Conservation (phyloP, 2,329 filamentous ascomycete genomes). For the Macroventuria anomochaeta region DNA sequence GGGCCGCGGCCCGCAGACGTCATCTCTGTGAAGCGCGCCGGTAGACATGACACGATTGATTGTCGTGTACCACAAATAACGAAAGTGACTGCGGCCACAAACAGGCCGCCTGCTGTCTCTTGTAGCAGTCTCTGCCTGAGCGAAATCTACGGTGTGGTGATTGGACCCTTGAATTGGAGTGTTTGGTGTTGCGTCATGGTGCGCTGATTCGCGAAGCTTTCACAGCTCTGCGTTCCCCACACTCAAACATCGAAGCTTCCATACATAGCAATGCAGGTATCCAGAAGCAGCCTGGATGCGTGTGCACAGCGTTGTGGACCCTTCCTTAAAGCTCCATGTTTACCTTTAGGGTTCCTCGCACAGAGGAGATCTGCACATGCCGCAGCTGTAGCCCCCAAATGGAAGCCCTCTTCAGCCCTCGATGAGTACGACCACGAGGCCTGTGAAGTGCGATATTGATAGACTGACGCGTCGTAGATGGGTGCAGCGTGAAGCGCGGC, state of each 20-base stretch:
- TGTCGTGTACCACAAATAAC: not conserved
- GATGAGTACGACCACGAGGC: constrained; percentile 59
- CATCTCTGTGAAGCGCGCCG: constrained; percentile 10
- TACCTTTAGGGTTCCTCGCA: not conserved
- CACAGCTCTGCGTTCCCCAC: constrained; percentile 21
- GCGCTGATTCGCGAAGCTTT: constrained; percentile 17
- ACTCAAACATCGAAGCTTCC: constrained; percentile 23
- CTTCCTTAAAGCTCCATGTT: constrained; percentile 20
- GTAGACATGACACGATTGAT: not conserved
- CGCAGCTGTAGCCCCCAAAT: constrained; percentile 57
- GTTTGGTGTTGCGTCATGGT: constrained; percentile 13
- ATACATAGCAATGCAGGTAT: constrained; percentile 27
- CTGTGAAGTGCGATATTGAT: not conserved
- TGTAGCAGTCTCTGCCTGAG: not conserved
- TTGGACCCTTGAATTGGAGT: constrained; percentile 2
- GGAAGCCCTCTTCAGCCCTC: constrained; percentile 64
- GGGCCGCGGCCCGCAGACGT: constrained; percentile 12
- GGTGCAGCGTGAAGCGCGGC: constrained; percentile 88
- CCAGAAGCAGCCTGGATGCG: constrained; percentile 10
- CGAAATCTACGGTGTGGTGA: not conserved
- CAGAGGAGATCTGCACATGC: constrained; percentile 30
- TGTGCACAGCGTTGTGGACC: constrained; percentile 9
- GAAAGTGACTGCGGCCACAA: not conserved
- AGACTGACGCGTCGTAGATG: constrained; percentile 64
- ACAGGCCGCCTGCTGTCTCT: not conserved